Base-by-base conservation (phyloP, 1,284 basidiomycete species). In the Porogramme epimiltina region DNA sequence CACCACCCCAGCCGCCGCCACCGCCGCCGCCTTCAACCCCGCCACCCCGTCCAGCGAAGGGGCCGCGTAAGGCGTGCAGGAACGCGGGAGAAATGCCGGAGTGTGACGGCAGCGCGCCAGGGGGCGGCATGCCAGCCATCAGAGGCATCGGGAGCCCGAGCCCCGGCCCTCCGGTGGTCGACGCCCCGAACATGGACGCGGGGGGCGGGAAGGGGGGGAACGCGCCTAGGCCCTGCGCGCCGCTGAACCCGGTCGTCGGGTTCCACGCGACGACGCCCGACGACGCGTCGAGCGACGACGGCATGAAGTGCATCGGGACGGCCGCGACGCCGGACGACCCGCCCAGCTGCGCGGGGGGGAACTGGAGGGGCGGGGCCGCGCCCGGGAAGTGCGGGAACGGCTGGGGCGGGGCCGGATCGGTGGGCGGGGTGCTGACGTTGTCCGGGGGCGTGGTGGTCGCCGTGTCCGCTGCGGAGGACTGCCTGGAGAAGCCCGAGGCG, bases 211-310 rank as follows among this genome's bases (percentile, higher is more conserved):
- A n/a, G n/a, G n/a, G n/a, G n/a, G n/a, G n/a, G n/a, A n/a, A n/a
- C n/a, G n/a, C n/a, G n/a, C n/a, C n/a, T 31, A 13, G 28, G 28
- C 28, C 23, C 16, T 40, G 20, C 31, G 38, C 47, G n/a, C n/a
- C n/a, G n/a, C n/a, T 41, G 43, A 47, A 39, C 2, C 49, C 44
- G 40, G 33, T 31, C 19, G 24, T 24, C 6, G 51, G 48, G 36
- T 50, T 56, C 54, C 49, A 51, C 11, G 51, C 49, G 15, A 31
- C 22, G n/a, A 54, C 54, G 2, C 52, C 57, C 6, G 37, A 5
- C 20, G 16, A 16, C 10, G 47, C 15, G 3, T 49, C 49, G 1
- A 20, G 24, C 24, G 16, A 9, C 4, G 47, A 43, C 5, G 49
- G 36, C 1, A 33, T 40, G 8, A 40, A 15, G 45, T 28, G 40